These are phyloP conservation scores for Cotoneaster glaucophyllus DNA, from an alignment of 306 rosid genomes.

Conservation along the genomic window DNA sequence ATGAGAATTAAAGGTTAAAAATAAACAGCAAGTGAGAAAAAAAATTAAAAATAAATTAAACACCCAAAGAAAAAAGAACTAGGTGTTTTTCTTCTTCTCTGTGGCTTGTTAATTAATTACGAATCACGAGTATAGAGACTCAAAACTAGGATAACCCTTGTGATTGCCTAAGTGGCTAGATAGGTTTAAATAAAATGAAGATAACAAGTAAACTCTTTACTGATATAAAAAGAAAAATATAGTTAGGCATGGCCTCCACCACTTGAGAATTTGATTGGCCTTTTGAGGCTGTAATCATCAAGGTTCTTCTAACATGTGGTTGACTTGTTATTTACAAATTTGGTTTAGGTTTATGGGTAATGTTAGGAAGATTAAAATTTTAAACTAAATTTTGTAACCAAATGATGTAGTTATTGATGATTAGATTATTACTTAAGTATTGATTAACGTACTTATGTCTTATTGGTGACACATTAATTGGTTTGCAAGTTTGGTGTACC, in stretches of 20 bases:
- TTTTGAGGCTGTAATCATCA: conserved; percentile 47
- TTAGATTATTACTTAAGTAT: too few relatives aligned
- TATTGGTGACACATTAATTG: too few relatives aligned
- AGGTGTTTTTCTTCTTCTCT: neutral
- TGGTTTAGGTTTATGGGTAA: neutral
- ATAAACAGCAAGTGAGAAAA: too few relatives aligned
- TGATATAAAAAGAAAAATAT: neutral
- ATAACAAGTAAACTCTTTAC: neutral
- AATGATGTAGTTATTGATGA: too few relatives aligned
- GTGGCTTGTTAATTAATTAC: neutral
- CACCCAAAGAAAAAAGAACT: neutral
- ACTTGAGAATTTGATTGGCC: conserved; percentile 17
- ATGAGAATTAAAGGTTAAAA: too few relatives aligned
- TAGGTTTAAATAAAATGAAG: neutral
- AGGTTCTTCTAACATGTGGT: conserved; percentile 34
- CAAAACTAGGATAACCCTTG: neutral
- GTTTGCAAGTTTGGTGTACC: too few relatives aligned
- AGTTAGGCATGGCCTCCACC: conserved; percentile 37
- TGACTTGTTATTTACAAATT: conserved; percentile 14
- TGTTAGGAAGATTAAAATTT: too few relatives aligned
- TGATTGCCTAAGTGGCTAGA: neutral
- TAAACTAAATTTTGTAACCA: too few relatives aligned
- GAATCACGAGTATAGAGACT: neutral
- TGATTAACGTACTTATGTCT: too few relatives aligned
- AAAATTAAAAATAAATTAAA: neutral